phyloP scores from a whole-genome alignment of 148 eudicot species.

The Rhododendron vialii region DNA sequence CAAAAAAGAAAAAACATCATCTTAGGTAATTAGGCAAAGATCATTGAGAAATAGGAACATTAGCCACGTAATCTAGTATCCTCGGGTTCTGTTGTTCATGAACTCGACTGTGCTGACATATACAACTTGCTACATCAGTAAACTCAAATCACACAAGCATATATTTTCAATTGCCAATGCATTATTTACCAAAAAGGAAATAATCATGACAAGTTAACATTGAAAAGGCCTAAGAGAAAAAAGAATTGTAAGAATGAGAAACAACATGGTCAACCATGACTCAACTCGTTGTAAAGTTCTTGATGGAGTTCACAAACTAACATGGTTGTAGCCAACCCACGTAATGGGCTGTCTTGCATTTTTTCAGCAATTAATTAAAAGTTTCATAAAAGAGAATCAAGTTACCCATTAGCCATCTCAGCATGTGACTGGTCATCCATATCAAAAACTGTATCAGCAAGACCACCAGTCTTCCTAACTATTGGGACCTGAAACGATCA shows the following conservation, averaged over 20 bases:
- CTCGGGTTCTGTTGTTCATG: not conserved
- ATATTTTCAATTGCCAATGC: not conserved
- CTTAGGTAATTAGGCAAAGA: not conserved
- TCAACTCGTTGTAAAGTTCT: not conserved
- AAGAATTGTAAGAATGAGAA: not conserved
- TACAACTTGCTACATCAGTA: not conserved
- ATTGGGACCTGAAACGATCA: slow-evolving; percentile 53
- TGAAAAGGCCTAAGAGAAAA: not conserved
- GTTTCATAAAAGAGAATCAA: slow-evolving; percentile 2
- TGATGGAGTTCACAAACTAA: not conserved
- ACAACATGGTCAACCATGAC: not conserved
- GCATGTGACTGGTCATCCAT: slow-evolving; percentile 57
- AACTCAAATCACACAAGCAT: not conserved
- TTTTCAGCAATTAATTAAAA: not conserved
- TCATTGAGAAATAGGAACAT: not conserved
- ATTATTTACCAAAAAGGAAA: not conserved
- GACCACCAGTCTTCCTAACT: slow-evolving; percentile 89
- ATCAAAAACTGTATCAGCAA: slow-evolving; percentile 89
- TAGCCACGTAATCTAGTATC: not conserved
- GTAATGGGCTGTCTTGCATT: not conserved
- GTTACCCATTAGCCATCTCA: slow-evolving; percentile 69
- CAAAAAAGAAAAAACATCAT: too few relatives aligned
- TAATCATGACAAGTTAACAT: not conserved
- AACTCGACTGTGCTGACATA: not conserved
- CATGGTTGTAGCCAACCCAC: not conserved